phyloP scores from a whole-genome alignment of 2,329 filamentous ascomycete species.

The Xylariaceae sp. region DNA sequence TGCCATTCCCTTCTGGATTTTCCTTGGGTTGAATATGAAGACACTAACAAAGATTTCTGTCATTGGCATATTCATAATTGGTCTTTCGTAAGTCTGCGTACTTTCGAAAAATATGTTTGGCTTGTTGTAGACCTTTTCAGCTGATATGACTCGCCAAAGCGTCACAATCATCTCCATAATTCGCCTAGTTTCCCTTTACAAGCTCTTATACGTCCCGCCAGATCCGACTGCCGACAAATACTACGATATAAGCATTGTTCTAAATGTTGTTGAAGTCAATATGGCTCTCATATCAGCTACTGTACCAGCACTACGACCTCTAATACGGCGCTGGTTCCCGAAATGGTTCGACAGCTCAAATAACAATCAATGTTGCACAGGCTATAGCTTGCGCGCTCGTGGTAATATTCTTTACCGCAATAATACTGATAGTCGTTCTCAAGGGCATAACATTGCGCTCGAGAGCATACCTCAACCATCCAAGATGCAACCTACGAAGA shows the following conservation, averaged over 20 bases:
- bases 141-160: not conserved
- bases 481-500: not conserved
- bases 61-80: slow-evolving; percentile 41
- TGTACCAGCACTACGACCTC: not conserved
- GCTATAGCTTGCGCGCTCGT: not conserved
- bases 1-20: slow-evolving; percentile 43
- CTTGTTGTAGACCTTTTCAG: not conserved
- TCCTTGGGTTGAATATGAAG: slow-evolving; percentile 42
- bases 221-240: not conserved
- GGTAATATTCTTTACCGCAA: not conserved
- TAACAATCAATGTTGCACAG: not conserved
- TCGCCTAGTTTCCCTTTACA: not conserved
- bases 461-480: not conserved
- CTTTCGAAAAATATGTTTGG: not conserved
- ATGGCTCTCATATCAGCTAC: not conserved
- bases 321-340: not conserved
- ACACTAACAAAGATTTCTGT: slow-evolving; percentile 40
- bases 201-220: not conserved
- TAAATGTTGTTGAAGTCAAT: not conserved
- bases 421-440: not conserved
- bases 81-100: slow-evolving; percentile 16
- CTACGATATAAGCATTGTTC: not conserved
- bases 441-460: not conserved
- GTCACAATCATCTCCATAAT: not conserved
- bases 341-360: not conserved